Percentiles rank a stretch among this genome's conserved stretches.
These are phyloP conservation scores for Ophiocordyceps camponoti-leonardi DNA, from an alignment of 2,329 filamentous ascomycete species.

Conservation along the genomic window DNA sequence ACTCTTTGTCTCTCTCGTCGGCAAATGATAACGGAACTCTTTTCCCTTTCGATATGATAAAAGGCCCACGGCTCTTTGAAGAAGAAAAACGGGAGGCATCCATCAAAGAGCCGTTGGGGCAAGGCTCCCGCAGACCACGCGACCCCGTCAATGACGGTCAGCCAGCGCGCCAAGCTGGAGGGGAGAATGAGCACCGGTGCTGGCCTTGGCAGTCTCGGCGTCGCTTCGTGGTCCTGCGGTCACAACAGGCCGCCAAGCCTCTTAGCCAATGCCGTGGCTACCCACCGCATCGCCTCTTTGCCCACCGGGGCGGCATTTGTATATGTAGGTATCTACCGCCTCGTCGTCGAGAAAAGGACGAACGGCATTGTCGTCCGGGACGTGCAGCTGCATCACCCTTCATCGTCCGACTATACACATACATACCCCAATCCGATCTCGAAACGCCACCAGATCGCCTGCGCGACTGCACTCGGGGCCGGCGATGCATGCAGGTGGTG, in stretches of 20 bases:
- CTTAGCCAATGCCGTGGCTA: conserved; percentile 1
- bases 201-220: conserved; percentile 8
- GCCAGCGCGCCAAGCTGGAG: background rate
- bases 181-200: conserved; percentile 1
- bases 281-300: background rate
- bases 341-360: background rate
- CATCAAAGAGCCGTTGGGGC: background rate
- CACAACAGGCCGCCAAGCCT: conserved; percentile 5
- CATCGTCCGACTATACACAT: background rate
- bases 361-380: background rate
- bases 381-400: background rate
- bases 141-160: background rate
- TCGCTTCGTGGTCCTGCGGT: conserved; percentile 3
- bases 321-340: background rate
- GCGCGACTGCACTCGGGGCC: background rate
- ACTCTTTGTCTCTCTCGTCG: background rate
- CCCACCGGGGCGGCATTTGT: background rate
- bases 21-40: background rate
- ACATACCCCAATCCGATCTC: background rate
- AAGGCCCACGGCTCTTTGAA: background rate
- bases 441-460: background rate
- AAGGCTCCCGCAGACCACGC: background rate
- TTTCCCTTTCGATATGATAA: background rate
- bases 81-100: background rate
- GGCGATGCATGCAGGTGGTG: conserved; percentile 1